Percentiles rank a stretch among this genome's conserved stretches.
Evolutionary conservation across 257 asterid species (phyloP).

Genomic region (Avicennia marina): DNA sequence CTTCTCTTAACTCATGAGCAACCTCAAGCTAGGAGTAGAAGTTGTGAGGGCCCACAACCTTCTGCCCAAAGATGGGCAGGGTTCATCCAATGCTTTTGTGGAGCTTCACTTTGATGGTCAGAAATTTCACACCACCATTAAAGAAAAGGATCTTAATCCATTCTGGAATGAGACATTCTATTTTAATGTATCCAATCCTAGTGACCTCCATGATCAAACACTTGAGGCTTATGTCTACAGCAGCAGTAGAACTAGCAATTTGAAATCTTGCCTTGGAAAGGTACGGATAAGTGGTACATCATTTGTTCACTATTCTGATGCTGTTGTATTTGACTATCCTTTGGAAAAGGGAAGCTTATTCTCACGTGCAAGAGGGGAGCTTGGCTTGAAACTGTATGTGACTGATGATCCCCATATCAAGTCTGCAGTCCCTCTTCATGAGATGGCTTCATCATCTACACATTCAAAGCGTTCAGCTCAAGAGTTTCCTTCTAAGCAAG

Average conservation of each 20-base stretch:
- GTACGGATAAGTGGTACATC: slow-evolving; percentile 56
- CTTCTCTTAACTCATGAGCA: slow-evolving; percentile 43
- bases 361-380: slow-evolving; percentile 75
- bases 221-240: slow-evolving; percentile 74
- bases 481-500: slow-evolving; percentile 24
- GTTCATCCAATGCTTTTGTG: slow-evolving; percentile 67
- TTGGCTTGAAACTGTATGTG: slow-evolving; percentile 63
- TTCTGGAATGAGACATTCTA: slow-evolving; percentile 76
- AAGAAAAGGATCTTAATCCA: slow-evolving; percentile 80
- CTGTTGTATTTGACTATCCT: slow-evolving; percentile 73
- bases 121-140: slow-evolving; percentile 71
- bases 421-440: slow-evolving; percentile 43
- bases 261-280: slow-evolving; percentile 75
- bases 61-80: slow-evolving; percentile 75
- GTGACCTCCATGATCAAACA: slow-evolving; percentile 41
- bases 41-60: slow-evolving; percentile 84
- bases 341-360: slow-evolving; percentile 61
- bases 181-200: slow-evolving; percentile 59
- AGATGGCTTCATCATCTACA: slow-evolving; percentile 31
- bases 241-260: slow-evolving; percentile 29
- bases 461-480: neutral
- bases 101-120: slow-evolving; percentile 78
- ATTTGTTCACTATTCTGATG: slow-evolving; percentile 64
- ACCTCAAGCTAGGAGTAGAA: slow-evolving; percentile 79
- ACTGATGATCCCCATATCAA: slow-evolving; percentile 59